Conservation (phyloP, 805 yeast genomes). For the Saturnispora sanitii region DNA sequence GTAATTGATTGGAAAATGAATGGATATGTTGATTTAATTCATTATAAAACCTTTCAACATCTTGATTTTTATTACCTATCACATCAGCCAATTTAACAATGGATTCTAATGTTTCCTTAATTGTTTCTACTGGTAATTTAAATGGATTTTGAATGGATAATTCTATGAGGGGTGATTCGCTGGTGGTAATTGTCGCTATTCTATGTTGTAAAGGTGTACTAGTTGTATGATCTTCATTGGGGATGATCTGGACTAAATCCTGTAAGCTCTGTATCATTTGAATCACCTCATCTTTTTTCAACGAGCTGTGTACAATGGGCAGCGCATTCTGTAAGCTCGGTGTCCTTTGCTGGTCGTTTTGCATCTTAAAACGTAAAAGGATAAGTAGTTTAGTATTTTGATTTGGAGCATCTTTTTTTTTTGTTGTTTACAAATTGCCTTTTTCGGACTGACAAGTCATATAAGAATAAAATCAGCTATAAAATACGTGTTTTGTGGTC, state of each 20-base stretch:
- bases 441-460: conserved; percentile 7
- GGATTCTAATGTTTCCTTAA: conserved; percentile 6
- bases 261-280: too few species aligned
- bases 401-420: conserved; percentile 1
- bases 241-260: not conserved
- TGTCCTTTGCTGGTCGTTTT: not conserved
- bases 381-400: not conserved
- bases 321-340: not conserved
- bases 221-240: not conserved
- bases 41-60: conserved; percentile 5
- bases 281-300: conserved; percentile 1
- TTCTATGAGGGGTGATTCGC: too few species aligned
- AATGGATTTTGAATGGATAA: conserved; percentile 2
- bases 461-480: not conserved
- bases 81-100: conserved; percentile 5
- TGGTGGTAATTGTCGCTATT: not conserved
- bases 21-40: conserved; percentile 2
- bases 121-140: conserved; percentile 8
- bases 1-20: conserved; percentile 3
- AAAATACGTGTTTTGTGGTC: not conserved
- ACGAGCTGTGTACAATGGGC: not conserved
- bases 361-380: not conserved
- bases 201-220: not conserved
- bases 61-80: conserved; percentile 10
- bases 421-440: conserved; percentile 11